Evolutionary conservation across 2,329 filamentous ascomycete genomes (phyloP), one percentile per base, ranked within the genome.

Genomic region (Daldinia sp.): DNA sequence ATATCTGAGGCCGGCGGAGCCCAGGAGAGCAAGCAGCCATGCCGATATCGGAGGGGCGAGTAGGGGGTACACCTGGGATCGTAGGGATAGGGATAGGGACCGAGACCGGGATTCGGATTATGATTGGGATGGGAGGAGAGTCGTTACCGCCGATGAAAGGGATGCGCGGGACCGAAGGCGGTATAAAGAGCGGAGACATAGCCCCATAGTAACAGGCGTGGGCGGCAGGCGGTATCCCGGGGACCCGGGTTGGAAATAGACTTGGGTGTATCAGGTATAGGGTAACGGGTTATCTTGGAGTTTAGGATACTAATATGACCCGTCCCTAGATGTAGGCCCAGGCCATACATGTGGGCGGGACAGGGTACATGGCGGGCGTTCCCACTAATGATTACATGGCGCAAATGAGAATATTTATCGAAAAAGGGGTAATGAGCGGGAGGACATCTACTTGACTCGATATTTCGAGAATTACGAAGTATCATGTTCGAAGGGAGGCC

Each of bases 121-220:
- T 51, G 74, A 75, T 21, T 70, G 71, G 41, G 74, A 77, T 39
- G 71, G 74, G 39, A 74, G 77, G 37, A 72, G 64, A 19, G 60
- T 68, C 15, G 29, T 72, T 17, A 73, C 70, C 7, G 62, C 70
- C 11, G 72, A 73, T 27, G 73, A 75, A 58, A 55, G 72, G 27
- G 72, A 75, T 17, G 63, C 68, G 30, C 68, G 70, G 47, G 72
- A 74, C 3, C 59, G 71, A 32, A 67, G 71, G 15, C 68, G 71
- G 41, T 72, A 70, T 32, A 68, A 71, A 8, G 70, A 70, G 3
- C 59, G 63, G 6, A 70, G 63, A 8, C 63, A 55, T 7, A 70
- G 61, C 53, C 68, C 70, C 13, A 32, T 58, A 3, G 45, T 70
- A 34, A 70, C 66, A 29, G 71, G 72, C 11, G 71, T 74, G 37